phyloP scores from a whole-genome alignment of 73 alveolate species.

The Uronychia binucleata region DNA sequence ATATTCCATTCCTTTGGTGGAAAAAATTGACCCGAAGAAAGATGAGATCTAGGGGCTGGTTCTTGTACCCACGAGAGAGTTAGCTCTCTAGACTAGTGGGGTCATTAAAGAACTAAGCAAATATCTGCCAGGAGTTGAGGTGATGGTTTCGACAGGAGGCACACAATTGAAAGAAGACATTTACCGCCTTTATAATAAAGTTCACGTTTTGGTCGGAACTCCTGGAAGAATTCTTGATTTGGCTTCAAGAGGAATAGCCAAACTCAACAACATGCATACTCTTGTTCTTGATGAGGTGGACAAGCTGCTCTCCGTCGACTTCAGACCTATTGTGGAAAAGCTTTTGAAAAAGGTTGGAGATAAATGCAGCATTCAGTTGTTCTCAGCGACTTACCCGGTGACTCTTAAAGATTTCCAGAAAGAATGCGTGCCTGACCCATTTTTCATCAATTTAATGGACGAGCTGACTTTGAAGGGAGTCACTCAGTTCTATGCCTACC shows the following conservation, averaged over 20 bases:
- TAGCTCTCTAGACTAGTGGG: constrained; percentile 91
- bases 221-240: constrained; percentile 93
- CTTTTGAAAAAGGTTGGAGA: constrained; percentile 79
- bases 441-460: constrained; percentile 94
- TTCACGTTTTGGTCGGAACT: constrained; percentile 93
- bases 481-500: constrained; percentile 95
- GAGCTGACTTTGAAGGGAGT: constrained; percentile 98
- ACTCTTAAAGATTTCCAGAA: constrained; percentile 75
- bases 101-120: constrained; percentile 88
- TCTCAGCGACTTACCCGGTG: constrained; percentile 97
- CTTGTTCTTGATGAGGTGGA: constrained; percentile 98
- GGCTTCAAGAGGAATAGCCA: constrained; percentile 83
- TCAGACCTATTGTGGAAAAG: constrained; percentile 86
- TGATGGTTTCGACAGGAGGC: constrained; percentile 99
- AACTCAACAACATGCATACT: constrained; percentile 77
- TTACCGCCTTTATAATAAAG: constrained; percentile 80
- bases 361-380: constrained; percentile 91
- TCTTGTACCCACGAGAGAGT: constrained; percentile 96
- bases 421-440: constrained; percentile 86
- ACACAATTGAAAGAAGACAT: constrained; percentile 96
- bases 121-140: constrained; percentile 79
- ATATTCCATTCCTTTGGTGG: constrained; percentile 87
- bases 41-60: constrained; percentile 80
- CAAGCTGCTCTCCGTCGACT: constrained; percentile 94
- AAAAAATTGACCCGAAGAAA: constrained; percentile 74